phyloP scores from a whole-genome alignment of 1,284 basidiomycete genomes.

The Rugosomyces carneus region DNA sequence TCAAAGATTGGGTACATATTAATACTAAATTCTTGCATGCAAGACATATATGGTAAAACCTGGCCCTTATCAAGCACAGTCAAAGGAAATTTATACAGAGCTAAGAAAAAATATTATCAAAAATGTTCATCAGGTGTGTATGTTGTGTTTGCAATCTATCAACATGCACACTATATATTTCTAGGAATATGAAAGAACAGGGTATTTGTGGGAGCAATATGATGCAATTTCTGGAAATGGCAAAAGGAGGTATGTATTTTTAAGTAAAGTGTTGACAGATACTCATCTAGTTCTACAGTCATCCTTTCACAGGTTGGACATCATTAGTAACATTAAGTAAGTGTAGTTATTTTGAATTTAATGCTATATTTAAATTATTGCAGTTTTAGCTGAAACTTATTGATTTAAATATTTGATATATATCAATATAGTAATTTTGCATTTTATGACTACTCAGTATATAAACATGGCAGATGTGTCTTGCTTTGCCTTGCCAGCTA shows the following conservation, averaged over 20 bases:
- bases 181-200: constrained; percentile 86
- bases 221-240: constrained; percentile 81
- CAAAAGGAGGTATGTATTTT: constrained; percentile 58
- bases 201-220: constrained; percentile 97
- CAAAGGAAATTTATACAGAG: constrained; percentile 73
- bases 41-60: constrained; percentile 73
- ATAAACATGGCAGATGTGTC: too few relatives aligned
- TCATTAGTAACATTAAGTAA: constrained; percentile 64
- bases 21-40: not conserved
- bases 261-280: not conserved
- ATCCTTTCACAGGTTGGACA: constrained; percentile 93
- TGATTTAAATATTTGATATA: too few relatives aligned
- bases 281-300: constrained; percentile 37
- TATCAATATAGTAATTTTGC: too few relatives aligned
- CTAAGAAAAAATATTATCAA: constrained; percentile 78
- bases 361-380: constrained; percentile 8
- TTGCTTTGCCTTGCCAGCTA: too few relatives aligned
- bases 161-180: not conserved
- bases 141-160: constrained; percentile 5
- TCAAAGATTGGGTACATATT: constrained; percentile 4
- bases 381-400: constrained; percentile 58
- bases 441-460: too few relatives aligned
- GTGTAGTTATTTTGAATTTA: constrained; percentile 9
- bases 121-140: constrained; percentile 74
- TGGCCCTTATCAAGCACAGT: constrained; percentile 77